Conservation (phyloP, 257 asterid genomes). For the Capsicum pubescens region DNA sequence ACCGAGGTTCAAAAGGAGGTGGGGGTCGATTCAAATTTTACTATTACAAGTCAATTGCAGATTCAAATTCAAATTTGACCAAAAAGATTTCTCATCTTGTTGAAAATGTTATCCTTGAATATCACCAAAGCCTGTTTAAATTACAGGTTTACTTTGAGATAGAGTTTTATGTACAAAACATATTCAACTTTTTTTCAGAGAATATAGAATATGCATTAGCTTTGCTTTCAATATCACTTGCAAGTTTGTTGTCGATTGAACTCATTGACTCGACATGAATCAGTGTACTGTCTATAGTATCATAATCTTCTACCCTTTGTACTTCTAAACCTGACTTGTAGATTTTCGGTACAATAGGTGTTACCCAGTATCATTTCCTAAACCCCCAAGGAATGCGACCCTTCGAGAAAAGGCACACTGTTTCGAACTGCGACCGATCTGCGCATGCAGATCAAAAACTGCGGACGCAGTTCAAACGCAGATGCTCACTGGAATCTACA, state of each 20-base stretch:
- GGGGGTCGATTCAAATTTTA: conserved; percentile 52
- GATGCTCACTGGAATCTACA: too few relatives aligned
- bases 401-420: too few relatives aligned
- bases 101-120: conserved; percentile 10
- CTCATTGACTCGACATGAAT: conserved; percentile 43
- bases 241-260: conserved; percentile 42
- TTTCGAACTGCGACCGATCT: too few relatives aligned
- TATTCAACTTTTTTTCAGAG: too few relatives aligned
- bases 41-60: conserved; percentile 55
- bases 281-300: conserved; percentile 24
- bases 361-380: conserved; percentile 40
- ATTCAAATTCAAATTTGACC: not conserved
- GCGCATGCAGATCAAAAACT: too few relatives aligned
- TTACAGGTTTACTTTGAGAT: not conserved
- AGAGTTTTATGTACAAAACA: too few relatives aligned
- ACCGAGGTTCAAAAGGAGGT: conserved; percentile 48
- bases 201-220: conserved; percentile 26
- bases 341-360: conserved; percentile 33
- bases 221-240: conserved; percentile 35
- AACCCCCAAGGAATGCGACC: conserved; percentile 18
- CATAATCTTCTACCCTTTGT: conserved; percentile 29
- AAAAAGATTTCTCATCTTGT: not conserved
- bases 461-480: too few relatives aligned
- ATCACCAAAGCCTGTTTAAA: not conserved
- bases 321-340: conserved; percentile 19